Percentiles rank a stretch among this genome's conserved stretches.
These are phyloP conservation scores for Kappamyces sp. DNA, from an alignment of 192 early-diverging fungal species.

Conservation along the genomic window DNA sequence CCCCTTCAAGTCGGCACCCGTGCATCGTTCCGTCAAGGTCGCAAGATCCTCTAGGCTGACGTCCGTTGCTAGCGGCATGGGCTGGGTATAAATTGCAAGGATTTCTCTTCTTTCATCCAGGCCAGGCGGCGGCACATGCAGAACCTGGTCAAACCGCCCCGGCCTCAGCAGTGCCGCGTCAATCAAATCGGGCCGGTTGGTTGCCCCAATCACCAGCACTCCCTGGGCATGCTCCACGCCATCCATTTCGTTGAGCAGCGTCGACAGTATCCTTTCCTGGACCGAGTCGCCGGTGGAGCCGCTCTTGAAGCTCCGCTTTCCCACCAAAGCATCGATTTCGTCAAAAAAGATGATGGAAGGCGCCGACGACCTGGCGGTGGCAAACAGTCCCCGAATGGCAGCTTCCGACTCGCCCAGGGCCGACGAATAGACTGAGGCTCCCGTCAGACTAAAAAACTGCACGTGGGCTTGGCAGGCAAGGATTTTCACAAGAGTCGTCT, in stretches of 20 bases:
- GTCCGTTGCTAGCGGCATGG: constrained; percentile 50
- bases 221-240: constrained; percentile 79
- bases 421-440: constrained; percentile 71
- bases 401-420: constrained; percentile 81
- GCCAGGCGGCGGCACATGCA: constrained; percentile 68
- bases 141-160: constrained; percentile 80
- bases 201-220: constrained; percentile 84
- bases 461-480: constrained; percentile 77
- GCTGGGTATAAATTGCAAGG: constrained; percentile 52
- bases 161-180: constrained; percentile 83
- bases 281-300: constrained; percentile 55
- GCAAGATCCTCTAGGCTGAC: constrained; percentile 49
- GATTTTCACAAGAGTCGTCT: constrained; percentile 87
- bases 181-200: constrained; percentile 78
- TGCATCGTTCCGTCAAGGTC: constrained; percentile 52
- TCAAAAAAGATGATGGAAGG: constrained; percentile 94
- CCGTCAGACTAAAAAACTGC: constrained; percentile 72
- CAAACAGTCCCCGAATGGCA: constrained; percentile 41
- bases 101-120: constrained; percentile 54
- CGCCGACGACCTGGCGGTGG: constrained; percentile 59
- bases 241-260: constrained; percentile 92
- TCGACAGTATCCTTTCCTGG: constrained; percentile 82
- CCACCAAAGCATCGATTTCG: constrained; percentile 94
- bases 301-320: constrained; percentile 58
- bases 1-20: constrained; percentile 70